phyloP scores from a whole-genome alignment of 495 filamentous ascomycete genomes.

The Mycothermus thermophilus region DNA sequence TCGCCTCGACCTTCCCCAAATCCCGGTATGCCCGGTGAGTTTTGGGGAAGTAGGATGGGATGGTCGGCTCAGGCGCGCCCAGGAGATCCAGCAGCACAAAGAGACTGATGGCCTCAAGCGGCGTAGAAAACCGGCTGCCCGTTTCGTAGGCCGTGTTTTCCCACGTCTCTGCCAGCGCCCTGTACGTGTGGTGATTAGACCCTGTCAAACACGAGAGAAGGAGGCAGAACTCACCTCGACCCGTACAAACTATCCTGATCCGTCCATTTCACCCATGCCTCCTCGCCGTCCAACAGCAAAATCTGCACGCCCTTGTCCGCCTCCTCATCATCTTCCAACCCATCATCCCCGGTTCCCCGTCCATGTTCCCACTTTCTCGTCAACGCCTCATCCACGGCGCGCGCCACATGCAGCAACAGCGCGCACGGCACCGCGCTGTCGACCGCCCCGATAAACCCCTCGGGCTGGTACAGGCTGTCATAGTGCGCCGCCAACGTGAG shows the following conservation, averaged over 20 bases:
- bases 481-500: constrained; percentile 90
- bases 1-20: constrained; percentile 52
- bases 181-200: constrained; percentile 3
- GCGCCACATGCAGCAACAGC: constrained; percentile 73
- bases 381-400: constrained; percentile 64
- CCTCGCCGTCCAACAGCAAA: constrained; percentile 83
- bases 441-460: constrained; percentile 85
- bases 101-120: constrained; percentile 63
- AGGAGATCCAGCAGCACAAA: constrained; percentile 92
- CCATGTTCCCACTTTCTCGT: constrained; percentile 68
- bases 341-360: constrained; percentile 41
- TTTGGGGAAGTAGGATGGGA: constrained; percentile 70
- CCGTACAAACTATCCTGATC: constrained; percentile 76
- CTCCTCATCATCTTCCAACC: constrained; percentile 33
- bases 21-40: constrained; percentile 88
- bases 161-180: constrained; percentile 20
- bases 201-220: not conserved
- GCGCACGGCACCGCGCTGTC: constrained; percentile 92
- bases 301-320: constrained; percentile 71
- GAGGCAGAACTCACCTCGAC: constrained; percentile 39
- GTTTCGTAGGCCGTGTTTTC: constrained; percentile 8
- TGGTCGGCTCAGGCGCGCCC: constrained; percentile 50
- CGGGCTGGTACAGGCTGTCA: constrained; percentile 67
- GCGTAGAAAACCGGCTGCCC: constrained; percentile 34
- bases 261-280: constrained; percentile 74